Percentiles rank a stretch among this genome's conserved stretches.
phyloP scores from a whole-genome alignment of 192 early-diverging fungal species.

The Coemansia sp. region DNA sequence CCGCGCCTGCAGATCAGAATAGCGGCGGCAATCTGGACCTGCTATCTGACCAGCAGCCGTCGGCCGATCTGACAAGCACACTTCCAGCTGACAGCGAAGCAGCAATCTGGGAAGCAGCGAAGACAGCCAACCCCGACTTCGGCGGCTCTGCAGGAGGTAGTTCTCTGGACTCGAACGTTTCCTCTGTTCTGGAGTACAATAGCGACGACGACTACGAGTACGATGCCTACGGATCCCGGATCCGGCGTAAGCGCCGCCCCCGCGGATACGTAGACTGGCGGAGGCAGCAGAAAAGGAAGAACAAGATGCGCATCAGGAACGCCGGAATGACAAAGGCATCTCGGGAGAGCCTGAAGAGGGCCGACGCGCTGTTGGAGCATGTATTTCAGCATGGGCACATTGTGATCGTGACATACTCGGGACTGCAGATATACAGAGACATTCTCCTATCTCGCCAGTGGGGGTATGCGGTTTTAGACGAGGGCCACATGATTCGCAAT shows the following conservation, averaged over 20 bases:
- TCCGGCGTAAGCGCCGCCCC: slow-evolving; percentile 46
- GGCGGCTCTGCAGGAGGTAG: background rate
- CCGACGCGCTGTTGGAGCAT: slow-evolving; percentile 28
- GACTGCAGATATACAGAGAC: slow-evolving; percentile 69
- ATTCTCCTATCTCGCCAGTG: slow-evolving; percentile 69
- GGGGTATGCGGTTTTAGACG: slow-evolving; percentile 88
- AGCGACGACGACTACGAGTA: slow-evolving; percentile 51
- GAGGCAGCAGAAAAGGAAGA: slow-evolving; percentile 23
- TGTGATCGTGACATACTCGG: slow-evolving; percentile 83
- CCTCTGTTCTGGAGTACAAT: slow-evolving; percentile 14
- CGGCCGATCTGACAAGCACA: slow-evolving; percentile 1
- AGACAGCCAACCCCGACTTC: slow-evolving; percentile 11
- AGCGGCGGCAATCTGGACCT: background rate
- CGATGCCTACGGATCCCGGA: slow-evolving; percentile 47
- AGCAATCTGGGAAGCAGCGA: slow-evolving; percentile 15
- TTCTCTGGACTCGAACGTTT: background rate
- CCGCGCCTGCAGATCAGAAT: background rate
- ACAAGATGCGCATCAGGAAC: slow-evolving; percentile 1
- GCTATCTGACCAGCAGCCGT: background rate
- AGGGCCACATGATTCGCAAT: slow-evolving; percentile 96
- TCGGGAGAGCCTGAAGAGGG: slow-evolving; percentile 24
- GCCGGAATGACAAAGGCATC: slow-evolving; percentile 7
- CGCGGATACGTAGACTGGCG: slow-evolving; percentile 38
- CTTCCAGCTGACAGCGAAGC: slow-evolving; percentile 3
- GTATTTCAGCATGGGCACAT: slow-evolving; percentile 64